A percentile compares a stretch with the other conserved stretches of the same genome.
Evolutionary conservation across 441 rosid genomes (phyloP).

Genomic region (Macaranga tanarius): DNA sequence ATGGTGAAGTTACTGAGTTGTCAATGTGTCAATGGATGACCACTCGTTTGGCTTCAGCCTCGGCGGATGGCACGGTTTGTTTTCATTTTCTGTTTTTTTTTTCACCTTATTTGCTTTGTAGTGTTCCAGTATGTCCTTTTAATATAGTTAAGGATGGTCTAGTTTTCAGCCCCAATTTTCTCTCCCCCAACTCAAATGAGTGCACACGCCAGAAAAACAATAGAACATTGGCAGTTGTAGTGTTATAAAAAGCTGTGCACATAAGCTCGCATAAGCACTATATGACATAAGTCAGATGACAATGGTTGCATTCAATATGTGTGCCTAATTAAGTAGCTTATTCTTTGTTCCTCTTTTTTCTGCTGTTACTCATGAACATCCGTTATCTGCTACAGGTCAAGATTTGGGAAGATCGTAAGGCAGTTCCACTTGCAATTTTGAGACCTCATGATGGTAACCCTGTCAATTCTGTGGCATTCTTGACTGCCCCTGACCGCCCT

Average conservation of each 20-base stretch:
- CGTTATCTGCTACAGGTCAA: conserved; percentile 64
- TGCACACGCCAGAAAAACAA: not conserved
- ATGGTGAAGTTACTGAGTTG: conserved; percentile 72
- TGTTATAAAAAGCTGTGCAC: not conserved
- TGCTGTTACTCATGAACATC: conserved; percentile 14
- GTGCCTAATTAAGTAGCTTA: not conserved
- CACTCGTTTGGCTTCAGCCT: conserved; percentile 74
- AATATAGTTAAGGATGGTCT: not conserved
- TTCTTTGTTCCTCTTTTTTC: not conserved
- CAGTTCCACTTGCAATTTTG: conserved; percentile 61
- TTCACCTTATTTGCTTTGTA: conserved; percentile 5
- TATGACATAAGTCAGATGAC: not conserved
- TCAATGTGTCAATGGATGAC: conserved; percentile 60
- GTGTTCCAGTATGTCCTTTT: conserved; percentile 7
- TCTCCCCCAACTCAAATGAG: not conserved
- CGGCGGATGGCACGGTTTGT: conserved; percentile 84
- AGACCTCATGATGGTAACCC: conserved; percentile 87
- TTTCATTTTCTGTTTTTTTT: conserved; percentile 11
- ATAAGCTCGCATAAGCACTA: not conserved
- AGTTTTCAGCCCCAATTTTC: not conserved
- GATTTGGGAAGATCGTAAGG: conserved; percentile 88
- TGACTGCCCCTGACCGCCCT: conserved; percentile 73
- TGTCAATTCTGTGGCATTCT: conserved; percentile 72
- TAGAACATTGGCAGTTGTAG: not conserved
- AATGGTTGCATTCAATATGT: not conserved